These are phyloP conservation scores for Pleurotus salmoneostramineus DNA, from an alignment of 768 basidiomycete species.

Conservation along the genomic window DNA sequence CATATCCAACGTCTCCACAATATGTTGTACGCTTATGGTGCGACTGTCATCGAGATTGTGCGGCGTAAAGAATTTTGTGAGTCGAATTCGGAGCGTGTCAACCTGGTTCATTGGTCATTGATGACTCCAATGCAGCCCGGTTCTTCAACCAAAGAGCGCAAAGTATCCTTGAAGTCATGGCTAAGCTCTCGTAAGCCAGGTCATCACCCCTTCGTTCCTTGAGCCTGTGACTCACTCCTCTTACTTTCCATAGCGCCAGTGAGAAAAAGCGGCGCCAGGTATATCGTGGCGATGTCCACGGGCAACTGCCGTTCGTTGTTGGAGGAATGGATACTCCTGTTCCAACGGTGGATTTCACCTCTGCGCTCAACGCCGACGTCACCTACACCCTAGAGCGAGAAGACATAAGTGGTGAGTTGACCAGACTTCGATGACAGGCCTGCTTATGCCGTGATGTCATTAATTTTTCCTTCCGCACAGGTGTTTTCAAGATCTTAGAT, in stretches of 20 bases:
- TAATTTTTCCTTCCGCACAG: conserved; percentile 29
- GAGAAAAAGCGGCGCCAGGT: conserved; percentile 82
- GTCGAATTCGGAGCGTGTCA: conserved; percentile 15
- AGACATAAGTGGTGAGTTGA: conserved; percentile 68
- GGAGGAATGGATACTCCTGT: conserved; percentile 78
- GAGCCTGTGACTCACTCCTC: neutral
- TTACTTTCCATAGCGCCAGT: conserved; percentile 44
- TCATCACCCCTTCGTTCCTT: conserved; percentile 1
- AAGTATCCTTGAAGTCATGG: conserved; percentile 81
- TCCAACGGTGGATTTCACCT: conserved; percentile 76
- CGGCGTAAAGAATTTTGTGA: conserved; percentile 86
- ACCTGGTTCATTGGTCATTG: neutral
- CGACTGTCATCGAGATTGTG: conserved; percentile 87
- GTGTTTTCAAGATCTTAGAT: conserved; percentile 55
- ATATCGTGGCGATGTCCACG: conserved; percentile 82
- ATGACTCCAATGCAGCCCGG: conserved; percentile 39
- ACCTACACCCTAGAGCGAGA: conserved; percentile 64
- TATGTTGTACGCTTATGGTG: conserved; percentile 90
- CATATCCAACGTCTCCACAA: conserved; percentile 87
- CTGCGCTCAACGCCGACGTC: conserved; percentile 57
- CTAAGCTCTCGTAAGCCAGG: conserved; percentile 73
- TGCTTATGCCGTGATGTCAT: conserved; percentile 10
- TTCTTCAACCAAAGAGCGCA: conserved; percentile 83
- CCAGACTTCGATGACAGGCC: neutral
- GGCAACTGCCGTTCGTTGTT: conserved; percentile 84